Evolutionary conservation across 345 rosid genomes (phyloP).

Genomic region (Lepidium africanum): DNA sequence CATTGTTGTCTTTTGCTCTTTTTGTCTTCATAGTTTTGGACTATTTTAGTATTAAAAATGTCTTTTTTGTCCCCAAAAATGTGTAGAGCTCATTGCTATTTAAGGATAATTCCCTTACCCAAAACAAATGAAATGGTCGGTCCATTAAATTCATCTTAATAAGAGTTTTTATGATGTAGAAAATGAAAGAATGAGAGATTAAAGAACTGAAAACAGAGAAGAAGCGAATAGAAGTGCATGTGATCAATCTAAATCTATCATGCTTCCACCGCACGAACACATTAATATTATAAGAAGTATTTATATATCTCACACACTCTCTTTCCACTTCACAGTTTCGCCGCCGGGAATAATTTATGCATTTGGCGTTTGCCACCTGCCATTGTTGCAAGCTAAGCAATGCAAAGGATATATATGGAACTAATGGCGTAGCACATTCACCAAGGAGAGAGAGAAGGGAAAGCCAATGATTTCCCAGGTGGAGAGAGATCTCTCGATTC

Average conservation of each 20-base stretch:
- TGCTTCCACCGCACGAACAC: slow-evolving; percentile 16
- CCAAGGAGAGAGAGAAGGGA: not conserved
- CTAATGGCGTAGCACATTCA: slow-evolving; percentile 1
- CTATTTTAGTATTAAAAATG: not conserved
- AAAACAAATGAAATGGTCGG: not conserved
- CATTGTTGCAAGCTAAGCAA: not conserved
- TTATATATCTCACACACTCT: not conserved
- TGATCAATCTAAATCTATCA: not conserved
- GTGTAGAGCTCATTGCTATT: not conserved
- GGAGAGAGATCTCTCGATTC: slow-evolving; percentile 20
- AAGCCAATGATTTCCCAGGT: slow-evolving; percentile 11
- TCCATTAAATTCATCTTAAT: not conserved
- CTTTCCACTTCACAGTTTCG: not conserved
- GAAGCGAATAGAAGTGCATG: not conserved
- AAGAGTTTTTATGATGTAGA: not conserved
- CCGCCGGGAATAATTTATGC: not conserved
- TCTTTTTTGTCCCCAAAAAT: not conserved
- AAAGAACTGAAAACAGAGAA: not conserved
- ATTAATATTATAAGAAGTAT: not conserved
- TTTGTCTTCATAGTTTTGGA: too few relatives aligned
- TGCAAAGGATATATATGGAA: too few relatives aligned
- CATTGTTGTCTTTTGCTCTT: not conserved
- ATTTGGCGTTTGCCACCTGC: slow-evolving; percentile 14
- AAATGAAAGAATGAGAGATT: not conserved
- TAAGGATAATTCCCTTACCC: not conserved